phyloP scores from a whole-genome alignment of 441 rosid species.

The Raphanus hybrid region DNA sequence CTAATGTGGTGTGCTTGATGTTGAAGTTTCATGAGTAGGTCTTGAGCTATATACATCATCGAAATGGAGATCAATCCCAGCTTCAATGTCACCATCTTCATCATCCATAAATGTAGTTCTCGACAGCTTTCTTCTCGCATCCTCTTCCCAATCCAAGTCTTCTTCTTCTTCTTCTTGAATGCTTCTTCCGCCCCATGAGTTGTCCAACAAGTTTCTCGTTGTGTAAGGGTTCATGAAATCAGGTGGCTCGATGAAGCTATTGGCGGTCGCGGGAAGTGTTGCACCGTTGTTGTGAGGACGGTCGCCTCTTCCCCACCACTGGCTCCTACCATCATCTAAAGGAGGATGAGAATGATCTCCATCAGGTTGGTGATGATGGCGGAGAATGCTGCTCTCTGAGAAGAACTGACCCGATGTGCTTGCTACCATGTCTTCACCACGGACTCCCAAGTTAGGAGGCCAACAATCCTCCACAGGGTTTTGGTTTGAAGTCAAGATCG shows the following conservation, averaged over 20 bases:
- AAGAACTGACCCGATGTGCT: constrained; percentile 75
- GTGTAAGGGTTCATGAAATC: constrained; percentile 55
- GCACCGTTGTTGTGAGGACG: constrained; percentile 5
- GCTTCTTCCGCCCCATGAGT: constrained; percentile 58
- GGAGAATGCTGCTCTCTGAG: constrained; percentile 72
- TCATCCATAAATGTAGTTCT: constrained; percentile 55
- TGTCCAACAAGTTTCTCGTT: constrained; percentile 46
- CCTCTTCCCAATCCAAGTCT: constrained; percentile 51
- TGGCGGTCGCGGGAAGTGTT: constrained; percentile 54
- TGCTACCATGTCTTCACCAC: constrained; percentile 51
- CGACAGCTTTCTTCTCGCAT: constrained; percentile 49
- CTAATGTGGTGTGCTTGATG: constrained; percentile 36
- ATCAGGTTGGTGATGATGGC: constrained; percentile 50
- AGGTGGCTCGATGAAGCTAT: constrained; percentile 93
- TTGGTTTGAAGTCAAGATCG: constrained; percentile 44
- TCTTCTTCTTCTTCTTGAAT: constrained; percentile 47
- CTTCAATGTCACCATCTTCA: constrained; percentile 65
- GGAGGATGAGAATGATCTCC: constrained; percentile 40
- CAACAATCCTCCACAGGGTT: constrained; percentile 49
- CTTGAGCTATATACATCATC: constrained; percentile 78
- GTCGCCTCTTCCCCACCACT: constrained; percentile 87
- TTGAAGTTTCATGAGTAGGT: constrained; percentile 59
- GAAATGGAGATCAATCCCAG: constrained; percentile 72
- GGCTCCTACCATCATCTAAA: constrained; percentile 47
- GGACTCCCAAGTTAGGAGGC: constrained; percentile 53